Percentiles rank a stretch among this genome's conserved stretches.
Conservation (phyloP, 176 grass and related monocot genomes). For the Areca catechu region DNA sequence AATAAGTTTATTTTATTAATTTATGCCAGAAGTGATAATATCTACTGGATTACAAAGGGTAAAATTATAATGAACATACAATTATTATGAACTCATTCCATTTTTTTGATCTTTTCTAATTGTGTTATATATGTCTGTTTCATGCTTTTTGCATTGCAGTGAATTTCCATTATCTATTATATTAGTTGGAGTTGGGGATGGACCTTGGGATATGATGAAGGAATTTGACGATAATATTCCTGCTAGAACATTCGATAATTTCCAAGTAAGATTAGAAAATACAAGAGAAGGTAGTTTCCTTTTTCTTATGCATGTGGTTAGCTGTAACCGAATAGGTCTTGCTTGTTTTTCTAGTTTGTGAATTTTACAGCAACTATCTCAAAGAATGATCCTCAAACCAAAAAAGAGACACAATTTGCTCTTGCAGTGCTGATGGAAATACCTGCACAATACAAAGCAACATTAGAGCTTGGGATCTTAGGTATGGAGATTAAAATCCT, state of each 20-base stretch:
- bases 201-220: conserved; percentile 59
- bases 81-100: background rate
- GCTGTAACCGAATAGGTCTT: background rate
- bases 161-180: conserved; percentile 61
- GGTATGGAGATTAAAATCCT: conserved; percentile 42
- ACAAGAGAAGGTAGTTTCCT: background rate
- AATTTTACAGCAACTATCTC: conserved; percentile 75
- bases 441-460: conserved; percentile 72
- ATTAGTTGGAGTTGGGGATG: conserved; percentile 63
- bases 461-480: conserved; percentile 63
- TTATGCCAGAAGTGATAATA: too few relatives aligned
- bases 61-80: too few relatives aligned
- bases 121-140: background rate
- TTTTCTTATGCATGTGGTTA: conserved; percentile 7
- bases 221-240: conserved; percentile 72
- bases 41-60: too few relatives aligned
- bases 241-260: conserved; percentile 60
- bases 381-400: conserved; percentile 51
- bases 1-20: too few relatives aligned
- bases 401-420: conserved; percentile 69
- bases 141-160: conserved; percentile 17
- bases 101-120: background rate
- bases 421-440: conserved; percentile 81
- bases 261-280: conserved; percentile 27
- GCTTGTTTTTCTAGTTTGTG: conserved; percentile 47